A percentile compares a stretch with the other conserved stretches of the same genome.
Evolutionary conservation across 139 green algal genomes (phyloP).

Genomic region (Tetraselmis striata): DNA sequence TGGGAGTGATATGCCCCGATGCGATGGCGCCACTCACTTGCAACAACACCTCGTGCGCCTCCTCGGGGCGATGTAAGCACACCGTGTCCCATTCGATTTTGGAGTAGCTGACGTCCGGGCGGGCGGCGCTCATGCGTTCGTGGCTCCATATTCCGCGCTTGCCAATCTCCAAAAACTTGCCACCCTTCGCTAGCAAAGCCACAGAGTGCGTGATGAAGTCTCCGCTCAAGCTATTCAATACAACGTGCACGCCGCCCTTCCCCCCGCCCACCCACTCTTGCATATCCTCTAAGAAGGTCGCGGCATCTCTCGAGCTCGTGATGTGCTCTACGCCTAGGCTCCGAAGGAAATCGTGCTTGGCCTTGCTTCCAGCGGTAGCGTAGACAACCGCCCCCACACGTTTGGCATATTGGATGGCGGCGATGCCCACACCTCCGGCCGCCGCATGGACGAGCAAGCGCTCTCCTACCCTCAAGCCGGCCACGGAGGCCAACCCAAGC

Average conservation of each 20-base stretch:
- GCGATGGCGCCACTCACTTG: not conserved
- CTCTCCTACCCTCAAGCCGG: constrained; percentile 21
- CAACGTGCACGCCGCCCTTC: constrained; percentile 24
- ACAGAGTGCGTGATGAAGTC: not conserved
- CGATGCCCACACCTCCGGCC: constrained; percentile 61
- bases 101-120: not conserved
- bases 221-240: constrained; percentile 58
- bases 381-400: constrained; percentile 34
- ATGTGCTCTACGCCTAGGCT: constrained; percentile 33
- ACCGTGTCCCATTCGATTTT: not conserved
- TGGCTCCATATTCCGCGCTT: constrained; percentile 83
- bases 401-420: constrained; percentile 48
- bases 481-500: constrained; percentile 15
- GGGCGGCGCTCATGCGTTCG: not conserved
- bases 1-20: not conserved
- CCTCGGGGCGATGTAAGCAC: not conserved
- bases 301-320: constrained; percentile 49
- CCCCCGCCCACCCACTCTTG: constrained; percentile 9
- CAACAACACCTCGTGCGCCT: not conserved
- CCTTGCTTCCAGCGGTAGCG: constrained; percentile 58
- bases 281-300: constrained; percentile 48
- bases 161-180: constrained; percentile 72
- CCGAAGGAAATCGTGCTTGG: constrained; percentile 62
- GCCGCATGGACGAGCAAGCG: constrained; percentile 50
- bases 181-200: constrained; percentile 34